phyloP scores from a whole-genome alignment of 2,329 filamentous ascomycete species.

The Pseudogymnoascus sp. region DNA sequence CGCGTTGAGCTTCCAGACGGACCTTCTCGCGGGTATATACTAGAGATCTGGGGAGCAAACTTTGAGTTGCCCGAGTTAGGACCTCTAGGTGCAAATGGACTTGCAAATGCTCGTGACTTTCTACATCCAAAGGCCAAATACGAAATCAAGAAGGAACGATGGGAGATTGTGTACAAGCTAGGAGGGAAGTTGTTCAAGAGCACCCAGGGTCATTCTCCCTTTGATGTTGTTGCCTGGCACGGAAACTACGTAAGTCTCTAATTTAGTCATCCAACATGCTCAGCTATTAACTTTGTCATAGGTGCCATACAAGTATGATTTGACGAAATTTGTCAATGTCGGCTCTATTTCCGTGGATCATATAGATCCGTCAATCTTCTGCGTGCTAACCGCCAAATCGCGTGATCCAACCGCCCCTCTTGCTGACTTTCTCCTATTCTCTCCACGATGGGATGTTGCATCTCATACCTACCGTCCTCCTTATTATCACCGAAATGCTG shows the following conservation, averaged over 20 bases:
- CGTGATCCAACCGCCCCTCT: slow-evolving; percentile 47
- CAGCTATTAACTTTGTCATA: slow-evolving; percentile 24
- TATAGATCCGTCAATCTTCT: slow-evolving; percentile 60
- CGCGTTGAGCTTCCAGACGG: slow-evolving; percentile 52
- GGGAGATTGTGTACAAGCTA: slow-evolving; percentile 57
- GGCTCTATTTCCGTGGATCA: slow-evolving; percentile 57
- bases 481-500: slow-evolving; percentile 51
- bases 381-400: slow-evolving; percentile 56
- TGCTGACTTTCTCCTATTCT: slow-evolving; percentile 62
- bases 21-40: slow-evolving; percentile 55
- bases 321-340: slow-evolving; percentile 52
- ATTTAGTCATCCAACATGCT: slow-evolving; percentile 35
- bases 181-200: slow-evolving; percentile 58
- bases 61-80: slow-evolving; percentile 60
- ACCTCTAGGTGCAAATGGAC: slow-evolving; percentile 56
- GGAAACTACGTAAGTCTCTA: slow-evolving; percentile 40
- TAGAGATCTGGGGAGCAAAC: slow-evolving; percentile 58
- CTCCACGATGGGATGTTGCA: slow-evolving; percentile 58
- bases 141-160: slow-evolving; percentile 38
- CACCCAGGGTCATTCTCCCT: slow-evolving; percentile 63
- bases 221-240: slow-evolving; percentile 73
- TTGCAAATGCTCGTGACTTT: slow-evolving; percentile 61
- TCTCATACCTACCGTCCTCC: slow-evolving; percentile 53
- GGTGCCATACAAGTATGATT: slow-evolving; percentile 50
- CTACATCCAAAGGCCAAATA: slow-evolving; percentile 51